Evolutionary conservation across 2,329 filamentous ascomycete species (phyloP).

Genomic region (Cladophialophora carrionii): DNA sequence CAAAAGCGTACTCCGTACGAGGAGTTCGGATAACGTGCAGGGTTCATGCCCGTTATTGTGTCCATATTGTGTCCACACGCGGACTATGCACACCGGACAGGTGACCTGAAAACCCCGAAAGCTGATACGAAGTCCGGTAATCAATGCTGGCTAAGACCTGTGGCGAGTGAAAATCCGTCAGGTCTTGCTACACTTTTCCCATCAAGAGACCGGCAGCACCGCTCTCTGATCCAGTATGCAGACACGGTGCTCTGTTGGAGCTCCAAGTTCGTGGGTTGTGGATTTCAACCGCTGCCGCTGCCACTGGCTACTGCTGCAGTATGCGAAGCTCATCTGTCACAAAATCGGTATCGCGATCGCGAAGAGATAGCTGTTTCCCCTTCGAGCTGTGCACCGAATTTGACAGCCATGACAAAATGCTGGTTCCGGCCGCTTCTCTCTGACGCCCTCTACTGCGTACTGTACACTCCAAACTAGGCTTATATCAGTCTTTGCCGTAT

Average conservation of each 20-base stretch:
- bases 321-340: neutral
- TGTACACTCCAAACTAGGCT: neutral
- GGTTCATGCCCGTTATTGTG: neutral
- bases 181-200: neutral
- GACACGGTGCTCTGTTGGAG: neutral
- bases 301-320: neutral
- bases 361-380: neutral
- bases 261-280: neutral
- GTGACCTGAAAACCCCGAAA: neutral
- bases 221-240: neutral
- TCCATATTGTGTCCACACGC: neutral
- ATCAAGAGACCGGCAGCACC: neutral
- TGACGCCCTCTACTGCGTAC: neutral
- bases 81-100: neutral
- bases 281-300: neutral
- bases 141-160: neutral
- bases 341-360: neutral
- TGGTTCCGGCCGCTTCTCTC: neutral
- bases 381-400: neutral
- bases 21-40: neutral
- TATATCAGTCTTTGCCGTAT: neutral
- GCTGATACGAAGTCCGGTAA: neutral
- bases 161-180: conserved; percentile 2
- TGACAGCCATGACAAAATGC: neutral
- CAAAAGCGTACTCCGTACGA: neutral